phyloP scores from a whole-genome alignment of 805 yeast species.

The Saccharomycopsis vini region DNA sequence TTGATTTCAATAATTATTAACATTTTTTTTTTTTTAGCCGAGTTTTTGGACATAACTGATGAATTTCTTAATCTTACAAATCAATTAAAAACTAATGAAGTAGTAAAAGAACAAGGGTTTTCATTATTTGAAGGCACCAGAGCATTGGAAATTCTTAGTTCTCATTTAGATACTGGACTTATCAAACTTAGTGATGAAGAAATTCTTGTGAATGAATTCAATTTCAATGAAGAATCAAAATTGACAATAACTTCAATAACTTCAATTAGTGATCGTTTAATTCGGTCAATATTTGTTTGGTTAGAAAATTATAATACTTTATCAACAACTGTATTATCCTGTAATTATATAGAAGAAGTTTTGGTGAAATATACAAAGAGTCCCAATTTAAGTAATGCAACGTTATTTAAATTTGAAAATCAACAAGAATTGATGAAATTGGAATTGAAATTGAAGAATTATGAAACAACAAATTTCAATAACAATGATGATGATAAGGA shows the following conservation, averaged over 20 bases:
- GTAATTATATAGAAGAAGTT: slow-evolving; percentile 60
- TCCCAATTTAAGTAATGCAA: slow-evolving; percentile 9
- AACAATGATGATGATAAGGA: slow-evolving; percentile 30
- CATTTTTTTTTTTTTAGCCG: too few relatives aligned
- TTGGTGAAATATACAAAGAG: slow-evolving; percentile 32
- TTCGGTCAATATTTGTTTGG: slow-evolving; percentile 61
- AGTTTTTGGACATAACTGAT: too few relatives aligned
- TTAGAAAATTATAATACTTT: slow-evolving; percentile 55
- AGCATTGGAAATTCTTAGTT: slow-evolving; percentile 71
- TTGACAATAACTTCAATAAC: slow-evolving; percentile 32
- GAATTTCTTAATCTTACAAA: too few relatives aligned
- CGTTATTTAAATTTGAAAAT: slow-evolving; percentile 7
- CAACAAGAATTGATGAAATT: not conserved
- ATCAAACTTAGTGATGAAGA: slow-evolving; percentile 40
- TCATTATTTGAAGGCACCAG: slow-evolving; percentile 76
- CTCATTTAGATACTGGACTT: slow-evolving; percentile 69
- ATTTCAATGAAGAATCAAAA: slow-evolving; percentile 5
- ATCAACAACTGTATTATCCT: slow-evolving; percentile 69
- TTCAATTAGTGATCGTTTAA: slow-evolving; percentile 44
- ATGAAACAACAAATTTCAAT: slow-evolving; percentile 5
- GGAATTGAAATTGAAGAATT: not conserved
- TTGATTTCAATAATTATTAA: too few relatives aligned
- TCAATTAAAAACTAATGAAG: too few relatives aligned
- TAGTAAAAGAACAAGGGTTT: slow-evolving; percentile 52
- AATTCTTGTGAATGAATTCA: slow-evolving; percentile 2